Conservation (phyloP, 163 green algal species). For the Coccomyxa subellipsoidea region DNA sequence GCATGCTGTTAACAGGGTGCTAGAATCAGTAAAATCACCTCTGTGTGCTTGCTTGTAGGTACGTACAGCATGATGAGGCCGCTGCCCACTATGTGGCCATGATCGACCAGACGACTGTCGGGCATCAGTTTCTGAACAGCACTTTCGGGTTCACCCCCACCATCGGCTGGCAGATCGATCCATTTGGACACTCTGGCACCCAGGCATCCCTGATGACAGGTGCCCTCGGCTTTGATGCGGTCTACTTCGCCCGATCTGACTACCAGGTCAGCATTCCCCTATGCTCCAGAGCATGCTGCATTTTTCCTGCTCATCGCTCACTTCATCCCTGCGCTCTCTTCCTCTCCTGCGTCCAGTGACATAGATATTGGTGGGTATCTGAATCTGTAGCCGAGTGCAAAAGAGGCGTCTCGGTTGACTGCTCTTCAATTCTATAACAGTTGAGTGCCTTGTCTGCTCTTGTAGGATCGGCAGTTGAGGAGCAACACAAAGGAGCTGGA, state of each 20-base stretch:
- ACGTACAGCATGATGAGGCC: conserved; percentile 89
- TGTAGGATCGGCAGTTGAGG: conserved; percentile 47
- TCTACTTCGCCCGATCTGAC: conserved; percentile 81
- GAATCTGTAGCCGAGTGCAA: no score
- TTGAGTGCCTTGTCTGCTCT: neutral
- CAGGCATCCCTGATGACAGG: conserved; percentile 69
- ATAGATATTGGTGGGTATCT: no score
- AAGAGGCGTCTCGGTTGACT: no score
- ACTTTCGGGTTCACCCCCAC: conserved; percentile 47
- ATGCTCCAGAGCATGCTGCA: no score
- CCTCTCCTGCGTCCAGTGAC: no score
- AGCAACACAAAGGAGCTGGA: conserved; percentile 63
- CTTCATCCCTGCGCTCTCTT: no score
- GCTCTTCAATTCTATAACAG: no score
- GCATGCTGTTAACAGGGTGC: no score
- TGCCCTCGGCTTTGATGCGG: conserved; percentile 66
- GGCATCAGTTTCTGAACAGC: conserved; percentile 64
- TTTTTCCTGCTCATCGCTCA: no score
- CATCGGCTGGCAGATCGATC: conserved; percentile 86
- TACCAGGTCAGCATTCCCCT: conserved; percentile 75
- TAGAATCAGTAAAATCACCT: no score
- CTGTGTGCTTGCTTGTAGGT: neutral
- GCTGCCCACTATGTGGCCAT: conserved; percentile 71
- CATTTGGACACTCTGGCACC: conserved; percentile 84
- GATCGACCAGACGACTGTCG: conserved; percentile 85